Conservation (phyloP, 2,329 filamentous ascomycete species). For the Venturia oleaginea region DNA sequence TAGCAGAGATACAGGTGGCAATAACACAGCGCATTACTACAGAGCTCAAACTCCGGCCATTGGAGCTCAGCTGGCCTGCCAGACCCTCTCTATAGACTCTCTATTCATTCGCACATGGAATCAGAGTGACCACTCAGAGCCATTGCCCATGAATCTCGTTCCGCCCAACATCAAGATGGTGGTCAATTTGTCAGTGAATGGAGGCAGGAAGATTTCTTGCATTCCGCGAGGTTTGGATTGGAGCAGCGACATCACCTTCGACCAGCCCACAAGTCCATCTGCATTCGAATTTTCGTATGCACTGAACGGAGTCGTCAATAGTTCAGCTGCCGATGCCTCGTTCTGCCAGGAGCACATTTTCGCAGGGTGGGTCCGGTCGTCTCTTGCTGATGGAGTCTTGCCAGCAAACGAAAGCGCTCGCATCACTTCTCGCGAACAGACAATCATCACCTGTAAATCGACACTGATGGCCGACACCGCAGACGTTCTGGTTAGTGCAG, state of each 20-base stretch:
- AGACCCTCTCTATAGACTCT: neutral
- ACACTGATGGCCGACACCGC: slow-evolving; percentile 25
- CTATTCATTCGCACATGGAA: neutral
- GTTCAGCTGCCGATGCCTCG: neutral
- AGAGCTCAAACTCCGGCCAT: slow-evolving; percentile 26
- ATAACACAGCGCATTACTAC: slow-evolving; percentile 15
- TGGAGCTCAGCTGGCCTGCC: slow-evolving; percentile 28
- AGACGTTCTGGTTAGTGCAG: slow-evolving; percentile 26
- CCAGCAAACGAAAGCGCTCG: neutral
- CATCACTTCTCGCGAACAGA: slow-evolving; percentile 13
- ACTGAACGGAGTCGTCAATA: neutral
- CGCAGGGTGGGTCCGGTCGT: slow-evolving; percentile 23
- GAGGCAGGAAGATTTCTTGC: neutral
- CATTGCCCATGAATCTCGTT: neutral
- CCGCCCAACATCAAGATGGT: neutral
- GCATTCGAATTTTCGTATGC: slow-evolving; percentile 3
- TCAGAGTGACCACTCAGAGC: slow-evolving; percentile 6
- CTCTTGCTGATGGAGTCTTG: neutral
- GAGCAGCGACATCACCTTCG: neutral
- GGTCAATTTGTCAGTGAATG: neutral
- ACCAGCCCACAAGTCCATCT: neutral
- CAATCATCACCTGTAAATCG: slow-evolving; percentile 30
- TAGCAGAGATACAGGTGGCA: slow-evolving; percentile 9
- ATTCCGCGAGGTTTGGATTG: neutral
- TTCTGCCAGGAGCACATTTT: slow-evolving; percentile 17